A percentile compares a stretch with the other conserved stretches of the same genome.
phyloP scores from a whole-genome alignment of 169 alveolate genomes.

The Cryptosporidium bovis region DNA sequence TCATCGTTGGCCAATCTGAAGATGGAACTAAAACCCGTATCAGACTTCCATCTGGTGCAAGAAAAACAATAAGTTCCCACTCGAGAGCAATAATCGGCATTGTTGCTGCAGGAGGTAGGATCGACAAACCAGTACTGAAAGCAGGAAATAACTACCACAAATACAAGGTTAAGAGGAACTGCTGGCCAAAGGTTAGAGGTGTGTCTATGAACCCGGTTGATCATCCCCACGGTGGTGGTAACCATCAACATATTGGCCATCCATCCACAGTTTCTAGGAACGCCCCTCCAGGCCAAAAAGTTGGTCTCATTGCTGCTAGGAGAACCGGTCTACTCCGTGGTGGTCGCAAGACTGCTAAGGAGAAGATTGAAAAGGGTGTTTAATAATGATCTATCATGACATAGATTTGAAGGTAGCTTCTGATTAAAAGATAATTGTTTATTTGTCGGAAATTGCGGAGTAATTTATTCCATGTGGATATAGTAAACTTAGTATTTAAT shows the following conservation, averaged over 20 bases:
- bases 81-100: slow-evolving; percentile 98
- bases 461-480: not conserved
- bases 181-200: slow-evolving; percentile 99
- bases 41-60: slow-evolving; percentile 98
- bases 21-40: slow-evolving; percentile 97
- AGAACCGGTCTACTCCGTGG: slow-evolving; percentile 99
- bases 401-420: slow-evolving; percentile 27
- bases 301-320: slow-evolving; percentile 99
- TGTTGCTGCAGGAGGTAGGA: slow-evolving; percentile 99
- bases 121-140: slow-evolving; percentile 98
- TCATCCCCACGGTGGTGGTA: slow-evolving; percentile 99
- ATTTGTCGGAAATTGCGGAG: not conserved
- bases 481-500: slow-evolving; percentile 44
- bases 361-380: slow-evolving; percentile 66
- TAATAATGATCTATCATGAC: slow-evolving; percentile 2
- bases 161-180: slow-evolving; percentile 97
- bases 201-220: slow-evolving; percentile 99
- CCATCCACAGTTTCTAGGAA: slow-evolving; percentile 98
- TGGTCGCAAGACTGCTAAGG: slow-evolving; percentile 82
- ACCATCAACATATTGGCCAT: slow-evolving; percentile 97
- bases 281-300: slow-evolving; percentile 99
- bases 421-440: slow-evolving; percentile 45
- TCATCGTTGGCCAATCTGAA: slow-evolving; percentile 90
- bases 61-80: slow-evolving; percentile 89
- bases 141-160: slow-evolving; percentile 98